Evolutionary conservation across 768 basidiomycete genomes (phyloP).

Genomic region (Asterophora lycoperdoides): DNA sequence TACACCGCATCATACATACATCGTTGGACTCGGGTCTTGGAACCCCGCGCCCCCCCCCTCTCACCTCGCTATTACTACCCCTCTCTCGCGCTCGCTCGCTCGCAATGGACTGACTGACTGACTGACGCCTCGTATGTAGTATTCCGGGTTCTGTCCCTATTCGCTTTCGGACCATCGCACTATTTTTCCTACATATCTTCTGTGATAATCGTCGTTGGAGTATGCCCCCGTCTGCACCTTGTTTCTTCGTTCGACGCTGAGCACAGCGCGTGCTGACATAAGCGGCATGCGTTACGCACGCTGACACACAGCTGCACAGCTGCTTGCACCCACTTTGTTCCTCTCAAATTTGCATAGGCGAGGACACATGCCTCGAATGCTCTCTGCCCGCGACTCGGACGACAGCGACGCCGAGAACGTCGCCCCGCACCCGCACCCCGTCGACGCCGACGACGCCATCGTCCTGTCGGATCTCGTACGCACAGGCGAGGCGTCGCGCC

Average conservation of each 20-base stretch:
- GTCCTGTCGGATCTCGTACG: slow-evolving; percentile 72
- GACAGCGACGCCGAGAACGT: neutral
- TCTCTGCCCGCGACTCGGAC: neutral
- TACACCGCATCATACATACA: slow-evolving; percentile 12
- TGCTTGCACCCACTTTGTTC: too few relatives aligned
- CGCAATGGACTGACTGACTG: slow-evolving; percentile 15
- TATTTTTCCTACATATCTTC: slow-evolving; percentile 8
- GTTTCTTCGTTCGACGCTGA: too few relatives aligned
- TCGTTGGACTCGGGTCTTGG: slow-evolving; percentile 12
- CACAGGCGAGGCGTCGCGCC: slow-evolving; percentile 67
- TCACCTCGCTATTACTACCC: slow-evolving; percentile 9
- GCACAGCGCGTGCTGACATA: too few relatives aligned
- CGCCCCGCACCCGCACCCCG: neutral
- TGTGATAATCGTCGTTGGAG: slow-evolving; percentile 12
- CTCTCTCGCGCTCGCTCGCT: too few relatives aligned
- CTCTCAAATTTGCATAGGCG: too few relatives aligned
- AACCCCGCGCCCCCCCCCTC: slow-evolving; percentile 6
- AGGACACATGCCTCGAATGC: too few relatives aligned
- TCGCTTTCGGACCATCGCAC: slow-evolving; percentile 7
- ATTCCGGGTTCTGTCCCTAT: slow-evolving; percentile 3
- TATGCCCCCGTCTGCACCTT: too few relatives aligned
- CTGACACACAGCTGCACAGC: too few relatives aligned
- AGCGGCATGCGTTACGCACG: too few relatives aligned
- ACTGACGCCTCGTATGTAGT: slow-evolving; percentile 16
- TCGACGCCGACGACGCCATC: slow-evolving; percentile 62